These are phyloP conservation scores for Globisporangium polare DNA, from an alignment of 352 stramenopile genomes.

Conservation along the genomic window DNA sequence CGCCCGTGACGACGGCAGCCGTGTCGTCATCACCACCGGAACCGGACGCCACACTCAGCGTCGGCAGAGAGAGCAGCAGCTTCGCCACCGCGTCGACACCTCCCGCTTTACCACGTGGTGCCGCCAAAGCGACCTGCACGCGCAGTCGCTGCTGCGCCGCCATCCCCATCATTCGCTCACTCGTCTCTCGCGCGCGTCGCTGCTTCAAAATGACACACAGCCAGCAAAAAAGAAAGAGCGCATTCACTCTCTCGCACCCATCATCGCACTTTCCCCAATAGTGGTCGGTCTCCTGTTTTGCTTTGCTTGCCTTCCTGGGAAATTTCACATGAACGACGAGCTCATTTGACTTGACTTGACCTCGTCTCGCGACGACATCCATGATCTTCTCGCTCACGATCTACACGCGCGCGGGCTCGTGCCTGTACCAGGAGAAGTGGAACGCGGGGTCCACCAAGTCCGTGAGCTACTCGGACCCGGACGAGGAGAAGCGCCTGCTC, in stretches of 20 bases:
- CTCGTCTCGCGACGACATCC: background rate
- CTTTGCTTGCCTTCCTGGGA: background rate
- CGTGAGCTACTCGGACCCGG: slow-evolving; percentile 74
- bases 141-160: slow-evolving; percentile 19
- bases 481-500: slow-evolving; percentile 89
- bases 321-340: too few species aligned
- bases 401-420: slow-evolving; percentile 86
- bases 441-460: slow-evolving; percentile 47
- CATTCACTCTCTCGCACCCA: background rate
- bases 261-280: background rate
- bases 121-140: slow-evolving; percentile 18
- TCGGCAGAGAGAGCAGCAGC: slow-evolving; percentile 2
- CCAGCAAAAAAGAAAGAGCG: slow-evolving; percentile 9
- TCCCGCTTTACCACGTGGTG: slow-evolving; percentile 9
- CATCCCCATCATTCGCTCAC: slow-evolving; percentile 26
- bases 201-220: slow-evolving; percentile 2
- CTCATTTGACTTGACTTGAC: background rate
- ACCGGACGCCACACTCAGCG: background rate
- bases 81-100: slow-evolving; percentile 6
- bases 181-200: slow-evolving; percentile 4
- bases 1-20: slow-evolving; percentile 19
- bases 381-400: slow-evolving; percentile 94
- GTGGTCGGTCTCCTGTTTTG: background rate
- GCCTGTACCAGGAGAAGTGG: slow-evolving; percentile 92
- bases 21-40: background rate